Conservation (phyloP, 768 basidiomycete species). For the Agaricus sinodeliciosus region DNA sequence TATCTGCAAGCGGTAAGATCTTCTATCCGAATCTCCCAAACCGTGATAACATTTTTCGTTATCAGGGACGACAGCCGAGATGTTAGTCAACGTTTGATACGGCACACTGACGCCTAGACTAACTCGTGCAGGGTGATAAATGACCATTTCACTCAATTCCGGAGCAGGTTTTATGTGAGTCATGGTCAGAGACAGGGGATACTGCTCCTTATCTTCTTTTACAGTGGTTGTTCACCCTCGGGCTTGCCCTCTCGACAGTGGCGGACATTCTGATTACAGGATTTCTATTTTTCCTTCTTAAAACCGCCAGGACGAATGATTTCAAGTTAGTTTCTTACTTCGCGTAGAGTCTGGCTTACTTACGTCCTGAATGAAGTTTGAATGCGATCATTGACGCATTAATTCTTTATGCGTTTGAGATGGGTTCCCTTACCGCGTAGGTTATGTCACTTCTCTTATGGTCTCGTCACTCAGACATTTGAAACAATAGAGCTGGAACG, state of each 20-base stretch:
- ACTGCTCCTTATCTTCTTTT: background rate
- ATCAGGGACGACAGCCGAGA: constrained; percentile 23
- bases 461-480: too few species aligned
- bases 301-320: constrained; percentile 28
- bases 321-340: constrained; percentile 24
- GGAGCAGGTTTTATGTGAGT: constrained; percentile 18
- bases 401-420: constrained; percentile 47
- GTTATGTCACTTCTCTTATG: background rate
- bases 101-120: background rate
- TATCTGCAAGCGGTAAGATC: constrained; percentile 24
- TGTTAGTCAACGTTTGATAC: constrained; percentile 14
- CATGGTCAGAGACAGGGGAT: background rate
- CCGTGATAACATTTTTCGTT: background rate
- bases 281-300: constrained; percentile 37
- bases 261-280: constrained; percentile 45
- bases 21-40: background rate
- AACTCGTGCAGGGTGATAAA: background rate
- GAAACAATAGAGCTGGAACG: constrained; percentile 31
- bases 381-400: constrained; percentile 40
- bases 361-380: constrained; percentile 22
- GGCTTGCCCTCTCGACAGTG: constrained; percentile 40
- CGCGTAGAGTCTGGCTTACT: background rate
- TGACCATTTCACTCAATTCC: constrained; percentile 7
- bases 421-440: constrained; percentile 43
- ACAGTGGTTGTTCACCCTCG: constrained; percentile 51